Percentiles rank a stretch among this genome's conserved stretches.
phyloP scores from a whole-genome alignment of 208 protist genomes.

The Borovskyia barvae region DNA sequence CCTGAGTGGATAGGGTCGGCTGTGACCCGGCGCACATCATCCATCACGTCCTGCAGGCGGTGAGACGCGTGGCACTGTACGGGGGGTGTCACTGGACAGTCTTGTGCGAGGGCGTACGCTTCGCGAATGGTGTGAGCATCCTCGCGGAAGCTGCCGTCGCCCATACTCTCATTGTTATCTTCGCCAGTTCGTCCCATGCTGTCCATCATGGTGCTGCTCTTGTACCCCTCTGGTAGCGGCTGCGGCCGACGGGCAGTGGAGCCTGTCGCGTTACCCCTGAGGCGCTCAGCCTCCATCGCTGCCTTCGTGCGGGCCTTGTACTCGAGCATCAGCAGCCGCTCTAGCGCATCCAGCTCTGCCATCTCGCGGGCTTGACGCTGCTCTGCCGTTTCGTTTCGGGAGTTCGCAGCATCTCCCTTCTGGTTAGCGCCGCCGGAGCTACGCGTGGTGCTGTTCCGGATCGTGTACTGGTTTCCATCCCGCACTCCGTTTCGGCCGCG shows the following conservation, averaged over 20 bases:
- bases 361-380: slow-evolving; percentile 52
- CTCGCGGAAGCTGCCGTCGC: slow-evolving; percentile 8
- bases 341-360: slow-evolving; percentile 81
- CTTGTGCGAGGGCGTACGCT: slow-evolving; percentile 58
- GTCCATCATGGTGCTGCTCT: background rate
- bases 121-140: slow-evolving; percentile 44
- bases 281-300: slow-evolving; percentile 55
- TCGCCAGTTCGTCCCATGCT: slow-evolving; percentile 1
- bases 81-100: slow-evolving; percentile 65
- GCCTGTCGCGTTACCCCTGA: slow-evolving; percentile 25
- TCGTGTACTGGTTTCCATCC: slow-evolving; percentile 52
- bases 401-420: slow-evolving; percentile 1
- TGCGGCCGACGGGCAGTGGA: slow-evolving; percentile 34
- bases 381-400: slow-evolving; percentile 15
- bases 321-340: slow-evolving; percentile 86
- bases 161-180: slow-evolving; percentile 3
- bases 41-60: slow-evolving; percentile 71
- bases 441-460: slow-evolving; percentile 17
- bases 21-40: slow-evolving; percentile 58
- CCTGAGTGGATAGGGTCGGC: slow-evolving; percentile 61
- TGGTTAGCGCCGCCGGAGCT: background rate
- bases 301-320: slow-evolving; percentile 79
- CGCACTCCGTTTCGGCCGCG: slow-evolving; percentile 58
- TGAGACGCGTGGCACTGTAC: slow-evolving; percentile 74
- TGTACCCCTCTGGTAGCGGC: slow-evolving; percentile 38